These are phyloP conservation scores for Xylaria longipes DNA, from an alignment of 495 filamentous ascomycete species.

Conservation along the genomic window DNA sequence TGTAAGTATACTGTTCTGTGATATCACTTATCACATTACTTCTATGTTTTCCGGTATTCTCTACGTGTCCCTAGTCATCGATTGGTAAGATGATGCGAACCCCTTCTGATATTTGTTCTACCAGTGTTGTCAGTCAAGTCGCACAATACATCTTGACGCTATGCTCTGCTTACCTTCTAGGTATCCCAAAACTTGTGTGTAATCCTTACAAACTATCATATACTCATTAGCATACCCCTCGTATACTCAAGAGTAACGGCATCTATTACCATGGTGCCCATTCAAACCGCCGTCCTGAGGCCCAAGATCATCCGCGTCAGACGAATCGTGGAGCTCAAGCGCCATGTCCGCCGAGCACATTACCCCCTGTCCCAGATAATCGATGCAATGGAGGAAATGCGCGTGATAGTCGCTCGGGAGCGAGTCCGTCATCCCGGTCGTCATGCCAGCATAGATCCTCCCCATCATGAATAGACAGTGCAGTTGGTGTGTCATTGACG, in stretches of 20 bases:
- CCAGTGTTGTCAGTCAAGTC: neutral
- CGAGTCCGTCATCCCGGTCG: neutral
- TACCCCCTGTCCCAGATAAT: too few species aligned
- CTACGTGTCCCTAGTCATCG: neutral
- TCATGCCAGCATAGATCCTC: neutral
- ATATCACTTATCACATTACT: neutral
- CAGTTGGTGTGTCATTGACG: conserved; percentile 1
- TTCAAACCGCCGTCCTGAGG: neutral
- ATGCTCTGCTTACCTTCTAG: neutral
- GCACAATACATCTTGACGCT: neutral
- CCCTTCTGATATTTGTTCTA: neutral
- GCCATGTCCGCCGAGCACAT: too few species aligned
- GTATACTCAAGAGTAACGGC: neutral
- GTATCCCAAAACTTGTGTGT: neutral
- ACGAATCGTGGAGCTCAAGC: too few species aligned
- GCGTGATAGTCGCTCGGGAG: too few species aligned
- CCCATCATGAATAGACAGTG: conserved; percentile 5
- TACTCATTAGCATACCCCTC: neutral
- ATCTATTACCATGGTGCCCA: neutral
- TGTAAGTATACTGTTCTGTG: neutral
- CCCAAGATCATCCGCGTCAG: neutral
- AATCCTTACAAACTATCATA: neutral
- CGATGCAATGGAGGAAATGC: too few species aligned
- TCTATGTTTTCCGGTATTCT: neutral
- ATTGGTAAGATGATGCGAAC: neutral